These are phyloP conservation scores for Knufia petricola DNA, from an alignment of 2,329 filamentous ascomycete genomes.

Conservation along the genomic window DNA sequence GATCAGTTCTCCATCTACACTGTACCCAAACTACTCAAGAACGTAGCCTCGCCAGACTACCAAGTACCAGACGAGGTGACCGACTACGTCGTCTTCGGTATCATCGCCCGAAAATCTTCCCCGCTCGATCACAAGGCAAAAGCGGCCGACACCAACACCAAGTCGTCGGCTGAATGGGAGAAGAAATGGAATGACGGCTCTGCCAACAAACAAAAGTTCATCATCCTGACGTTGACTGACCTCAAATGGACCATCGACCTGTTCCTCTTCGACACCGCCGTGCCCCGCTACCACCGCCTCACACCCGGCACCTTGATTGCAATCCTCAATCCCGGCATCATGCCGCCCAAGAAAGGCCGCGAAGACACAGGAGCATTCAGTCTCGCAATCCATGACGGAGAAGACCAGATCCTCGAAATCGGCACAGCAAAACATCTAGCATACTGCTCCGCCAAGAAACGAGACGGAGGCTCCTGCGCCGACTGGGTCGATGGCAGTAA, in stretches of 20 bases:
- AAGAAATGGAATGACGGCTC: conserved; percentile 45
- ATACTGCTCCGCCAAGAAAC: conserved; percentile 76
- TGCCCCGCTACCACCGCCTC: conserved; percentile 90
- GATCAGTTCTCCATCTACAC: conserved; percentile 59
- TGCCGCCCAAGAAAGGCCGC: conserved; percentile 70
- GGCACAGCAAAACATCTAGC: conserved; percentile 76
- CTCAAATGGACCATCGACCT: conserved; percentile 84
- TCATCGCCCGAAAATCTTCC: conserved; percentile 80
- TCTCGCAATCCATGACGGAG: conserved; percentile 72
- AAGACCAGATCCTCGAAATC: conserved; percentile 83
- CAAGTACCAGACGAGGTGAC: conserved; percentile 70
- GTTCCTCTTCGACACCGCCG: conserved; percentile 83
- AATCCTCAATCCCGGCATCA: conserved; percentile 80
- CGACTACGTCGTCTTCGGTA: conserved; percentile 80
- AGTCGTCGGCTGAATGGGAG: conserved; percentile 30
- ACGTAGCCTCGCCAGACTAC: conserved; percentile 74
- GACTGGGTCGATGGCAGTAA: conserved; percentile 81
- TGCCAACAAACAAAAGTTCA: conserved; percentile 67
- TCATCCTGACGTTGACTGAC: conserved; percentile 81
- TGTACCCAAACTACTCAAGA: conserved; percentile 70
- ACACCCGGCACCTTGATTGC: conserved; percentile 82
- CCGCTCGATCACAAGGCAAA: conserved; percentile 51
- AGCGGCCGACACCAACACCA: conserved; percentile 31
- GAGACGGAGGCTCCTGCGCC: conserved; percentile 70
- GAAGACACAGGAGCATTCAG: conserved; percentile 76